A percentile compares a stretch with the other conserved stretches of the same genome.
Evolutionary conservation across 2,329 filamentous ascomycete species (phyloP).

Genomic region (Ambrosiella cleistominuta): DNA sequence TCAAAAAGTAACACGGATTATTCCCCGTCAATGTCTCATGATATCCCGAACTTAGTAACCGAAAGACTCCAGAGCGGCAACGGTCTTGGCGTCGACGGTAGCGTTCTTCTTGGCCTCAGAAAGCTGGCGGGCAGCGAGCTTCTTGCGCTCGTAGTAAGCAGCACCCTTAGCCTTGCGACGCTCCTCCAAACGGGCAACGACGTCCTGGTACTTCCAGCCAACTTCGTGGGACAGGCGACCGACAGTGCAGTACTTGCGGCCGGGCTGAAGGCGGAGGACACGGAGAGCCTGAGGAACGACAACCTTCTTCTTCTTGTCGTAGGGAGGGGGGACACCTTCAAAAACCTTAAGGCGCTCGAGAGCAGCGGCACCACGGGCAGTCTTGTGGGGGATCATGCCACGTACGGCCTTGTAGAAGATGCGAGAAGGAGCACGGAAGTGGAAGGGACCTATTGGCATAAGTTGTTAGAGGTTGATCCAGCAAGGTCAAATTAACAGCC

Average conservation of each 20-base stretch:
- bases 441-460: slow-evolving; percentile 64
- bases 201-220: slow-evolving; percentile 99
- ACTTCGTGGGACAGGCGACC: slow-evolving; percentile 96
- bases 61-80: slow-evolving; percentile 71
- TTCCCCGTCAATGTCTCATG: slow-evolving; percentile 4
- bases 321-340: slow-evolving; percentile 96
- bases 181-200: slow-evolving; percentile 97
- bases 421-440: slow-evolving; percentile 96
- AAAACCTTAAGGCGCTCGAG: slow-evolving; percentile 99
- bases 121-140: slow-evolving; percentile 79
- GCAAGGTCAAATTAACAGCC: too few species aligned
- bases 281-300: slow-evolving; percentile 97
- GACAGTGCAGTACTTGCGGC: slow-evolving; percentile 99
- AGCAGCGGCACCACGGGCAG: slow-evolving; percentile 85
- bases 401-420: slow-evolving; percentile 99
- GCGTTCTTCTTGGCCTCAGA: slow-evolving; percentile 86
- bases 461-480: not conserved
- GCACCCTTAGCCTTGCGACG: slow-evolving; percentile 98
- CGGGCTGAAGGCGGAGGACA: slow-evolving; percentile 91
- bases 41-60: slow-evolving; percentile 52
- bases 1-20: slow-evolving; percentile 6
- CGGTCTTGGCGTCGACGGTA: slow-evolving; percentile 69
- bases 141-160: slow-evolving; percentile 99
- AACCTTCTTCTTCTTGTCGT: slow-evolving; percentile 99
- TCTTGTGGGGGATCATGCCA: slow-evolving; percentile 99